phyloP scores from a whole-genome alignment of 805 yeast species.

The Myxozyma monticola region DNA sequence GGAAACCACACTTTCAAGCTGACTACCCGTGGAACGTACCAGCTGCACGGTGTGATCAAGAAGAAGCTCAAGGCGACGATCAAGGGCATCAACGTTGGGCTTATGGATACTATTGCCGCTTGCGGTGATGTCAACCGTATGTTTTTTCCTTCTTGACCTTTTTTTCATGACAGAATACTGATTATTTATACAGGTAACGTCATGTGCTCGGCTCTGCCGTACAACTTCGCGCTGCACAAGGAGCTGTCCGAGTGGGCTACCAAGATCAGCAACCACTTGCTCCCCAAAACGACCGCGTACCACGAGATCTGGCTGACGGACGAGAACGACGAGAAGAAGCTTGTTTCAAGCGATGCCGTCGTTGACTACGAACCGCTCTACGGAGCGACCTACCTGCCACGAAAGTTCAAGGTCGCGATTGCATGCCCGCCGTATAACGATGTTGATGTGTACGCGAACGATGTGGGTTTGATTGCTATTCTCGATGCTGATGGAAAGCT shows the following conservation, averaged over 20 bases:
- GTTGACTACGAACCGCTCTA: constrained; percentile 84
- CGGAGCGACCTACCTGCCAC: constrained; percentile 83
- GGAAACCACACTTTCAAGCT: constrained; percentile 94
- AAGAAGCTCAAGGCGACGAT: constrained; percentile 85
- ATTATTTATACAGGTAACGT: constrained; percentile 53
- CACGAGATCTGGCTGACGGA: constrained; percentile 94
- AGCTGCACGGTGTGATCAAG: constrained; percentile 91
- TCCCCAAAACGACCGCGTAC: constrained; percentile 92
- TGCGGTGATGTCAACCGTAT: constrained; percentile 94
- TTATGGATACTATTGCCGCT: constrained; percentile 94
- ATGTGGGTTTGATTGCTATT: constrained; percentile 88
- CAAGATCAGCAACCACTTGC: constrained; percentile 71
- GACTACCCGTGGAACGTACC: constrained; percentile 96
- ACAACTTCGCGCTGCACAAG: constrained; percentile 74
- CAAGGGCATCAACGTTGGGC: constrained; percentile 85
- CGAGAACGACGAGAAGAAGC: constrained; percentile 69
- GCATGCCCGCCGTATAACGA: constrained; percentile 96
- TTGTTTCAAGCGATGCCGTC: constrained; percentile 83
- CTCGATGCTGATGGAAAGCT: constrained; percentile 52
- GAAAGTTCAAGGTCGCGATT: constrained; percentile 92
- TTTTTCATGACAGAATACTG: not conserved
- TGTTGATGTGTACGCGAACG: constrained; percentile 95
- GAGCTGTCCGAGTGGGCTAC: constrained; percentile 68
- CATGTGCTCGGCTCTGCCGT: constrained; percentile 86
- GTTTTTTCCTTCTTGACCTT: not conserved